Evolutionary conservation across 768 basidiomycete genomes (phyloP).

Genomic region (Candolleomyces efflorescens): DNA sequence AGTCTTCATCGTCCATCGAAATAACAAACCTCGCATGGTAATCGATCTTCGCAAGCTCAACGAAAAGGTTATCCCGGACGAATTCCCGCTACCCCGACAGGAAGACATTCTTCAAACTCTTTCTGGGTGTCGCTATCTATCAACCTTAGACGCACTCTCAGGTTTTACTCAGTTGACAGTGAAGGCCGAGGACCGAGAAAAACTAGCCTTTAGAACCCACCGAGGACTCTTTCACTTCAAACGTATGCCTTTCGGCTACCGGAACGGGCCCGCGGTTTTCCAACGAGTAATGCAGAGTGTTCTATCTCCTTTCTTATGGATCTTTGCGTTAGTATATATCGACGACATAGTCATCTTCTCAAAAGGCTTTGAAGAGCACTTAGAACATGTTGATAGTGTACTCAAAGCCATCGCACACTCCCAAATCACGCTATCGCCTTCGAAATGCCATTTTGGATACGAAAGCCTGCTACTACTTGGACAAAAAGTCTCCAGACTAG

Average conservation of each 20-base stretch:
- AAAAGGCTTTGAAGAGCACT: constrained; percentile 22
- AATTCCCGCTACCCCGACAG: constrained; percentile 18
- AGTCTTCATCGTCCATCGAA: constrained; percentile 14
- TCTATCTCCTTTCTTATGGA: constrained; percentile 31
- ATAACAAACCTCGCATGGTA: constrained; percentile 29
- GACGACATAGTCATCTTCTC: constrained; percentile 38
- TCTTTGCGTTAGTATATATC: constrained; percentile 37
- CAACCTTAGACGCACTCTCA: constrained; percentile 21
- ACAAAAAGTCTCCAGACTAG: constrained; percentile 30
- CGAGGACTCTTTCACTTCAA: constrained; percentile 35
- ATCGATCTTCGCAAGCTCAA: constrained; percentile 28
- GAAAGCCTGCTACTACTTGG: constrained; percentile 30
- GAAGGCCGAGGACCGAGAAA: constrained; percentile 19
- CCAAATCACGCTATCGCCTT: constrained; percentile 27
- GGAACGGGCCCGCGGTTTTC: constrained; percentile 34
- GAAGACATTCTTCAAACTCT: constrained; percentile 23
- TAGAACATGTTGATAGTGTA: constrained; percentile 24
- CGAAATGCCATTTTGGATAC: constrained; percentile 31
- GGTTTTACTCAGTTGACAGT: constrained; percentile 37
- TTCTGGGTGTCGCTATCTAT: constrained; percentile 25
- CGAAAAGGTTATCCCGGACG: constrained; percentile 10
- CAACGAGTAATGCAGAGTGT: constrained; percentile 37
- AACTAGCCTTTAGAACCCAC: constrained; percentile 35
- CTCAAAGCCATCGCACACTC: constrained; percentile 21
- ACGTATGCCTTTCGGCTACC: constrained; percentile 36